Evolutionary conservation across 225 moss, liverwort and hornwort genomes (phyloP).

Genomic region (Anthoceros angustus): DNA sequence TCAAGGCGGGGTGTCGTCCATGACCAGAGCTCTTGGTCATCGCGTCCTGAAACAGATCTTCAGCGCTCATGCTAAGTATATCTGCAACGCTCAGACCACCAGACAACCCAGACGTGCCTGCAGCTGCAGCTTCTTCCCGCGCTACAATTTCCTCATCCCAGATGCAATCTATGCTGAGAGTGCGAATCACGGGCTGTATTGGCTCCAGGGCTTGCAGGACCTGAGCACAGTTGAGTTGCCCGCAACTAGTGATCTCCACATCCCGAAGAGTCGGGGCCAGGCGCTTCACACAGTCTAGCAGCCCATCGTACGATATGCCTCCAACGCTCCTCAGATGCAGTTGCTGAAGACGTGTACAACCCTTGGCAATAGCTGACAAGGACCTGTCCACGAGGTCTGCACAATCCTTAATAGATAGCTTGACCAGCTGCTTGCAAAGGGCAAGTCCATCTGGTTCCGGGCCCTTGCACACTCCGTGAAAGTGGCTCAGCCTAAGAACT

Average conservation of each 20-base stretch:
- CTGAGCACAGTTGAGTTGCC: conserved; percentile 38
- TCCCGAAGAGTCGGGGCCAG: conserved; percentile 40
- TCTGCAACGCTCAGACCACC: conserved; percentile 3
- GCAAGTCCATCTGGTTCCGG: conserved; percentile 54
- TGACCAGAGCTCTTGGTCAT: conserved; percentile 6
- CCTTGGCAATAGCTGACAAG: conserved; percentile 32
- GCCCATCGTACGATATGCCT: conserved; percentile 48
- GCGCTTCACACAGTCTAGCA: conserved; percentile 27
- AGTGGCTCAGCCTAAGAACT: conserved; percentile 54
- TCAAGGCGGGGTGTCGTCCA: neutral
- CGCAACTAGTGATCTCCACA: conserved; percentile 50
- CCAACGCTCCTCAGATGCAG: conserved; percentile 47
- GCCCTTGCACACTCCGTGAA: conserved; percentile 67
- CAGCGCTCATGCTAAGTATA: conserved; percentile 18
- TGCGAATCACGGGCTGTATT: conserved; percentile 38
- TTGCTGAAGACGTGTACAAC: conserved; percentile 45
- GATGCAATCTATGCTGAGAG: conserved; percentile 51
- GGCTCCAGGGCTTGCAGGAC: conserved; percentile 64
- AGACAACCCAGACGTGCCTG: conserved; percentile 1
- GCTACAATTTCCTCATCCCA: conserved; percentile 33
- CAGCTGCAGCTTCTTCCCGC: conserved; percentile 9
- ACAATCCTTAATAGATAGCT: conserved; percentile 47
- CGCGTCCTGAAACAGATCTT: conserved; percentile 11
- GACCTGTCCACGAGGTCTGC: conserved; percentile 50
- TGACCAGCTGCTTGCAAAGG: conserved; percentile 29